Base-by-base conservation (phyloP, 2,329 filamentous ascomycete species). In the Talaromyces funiculosus region DNA sequence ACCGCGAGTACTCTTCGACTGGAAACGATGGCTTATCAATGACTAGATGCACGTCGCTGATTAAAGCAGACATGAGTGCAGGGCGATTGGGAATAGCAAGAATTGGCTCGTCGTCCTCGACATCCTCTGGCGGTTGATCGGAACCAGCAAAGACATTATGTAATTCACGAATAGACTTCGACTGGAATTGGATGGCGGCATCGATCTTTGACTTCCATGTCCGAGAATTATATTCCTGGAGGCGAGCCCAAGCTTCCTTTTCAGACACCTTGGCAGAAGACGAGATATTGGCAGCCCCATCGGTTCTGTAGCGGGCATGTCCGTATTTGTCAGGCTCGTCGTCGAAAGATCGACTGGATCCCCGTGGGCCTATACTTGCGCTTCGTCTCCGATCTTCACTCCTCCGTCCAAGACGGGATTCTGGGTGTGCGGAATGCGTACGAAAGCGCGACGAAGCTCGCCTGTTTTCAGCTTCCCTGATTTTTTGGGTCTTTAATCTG, bases 11-110 rank as follows among this genome's bases (percentile, higher is more conserved):
- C 12, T 96, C 87, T 2, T 85, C 81, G 62, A 96, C 79, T 0
- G 92, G 88, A 71, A 99, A 99, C 0, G 90, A 93, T 0, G 94
- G 94, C 72, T 96, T 97, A 74, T 97, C 94, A 62, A 99, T 81
- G 33, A 86, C 80, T 59, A 99, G 82, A 64, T 93, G 88, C 33
- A 99, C 79, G 71, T 99, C 93, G 62, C 87, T 91, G 66, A 97
- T 86, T 45, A 90, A 78, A 5, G 90, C 82, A 3, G 88, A 84
- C 86, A 96, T 88, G 14, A 99, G 80, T 7, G 90, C 89, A 16
- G 94, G 93, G 29, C 94, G 84, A 64, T 90, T 86, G 3, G 92
- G 92, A 57, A 97, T 87, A 55, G 90, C 87, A 8, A 99, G 82
- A 57, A 99, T 90, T 35, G 85, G 88, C 74, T 99, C 94, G 5